Base-by-base conservation (phyloP, 352 stramenopile genomes). In the Phytopythium chamaehyphon region DNA sequence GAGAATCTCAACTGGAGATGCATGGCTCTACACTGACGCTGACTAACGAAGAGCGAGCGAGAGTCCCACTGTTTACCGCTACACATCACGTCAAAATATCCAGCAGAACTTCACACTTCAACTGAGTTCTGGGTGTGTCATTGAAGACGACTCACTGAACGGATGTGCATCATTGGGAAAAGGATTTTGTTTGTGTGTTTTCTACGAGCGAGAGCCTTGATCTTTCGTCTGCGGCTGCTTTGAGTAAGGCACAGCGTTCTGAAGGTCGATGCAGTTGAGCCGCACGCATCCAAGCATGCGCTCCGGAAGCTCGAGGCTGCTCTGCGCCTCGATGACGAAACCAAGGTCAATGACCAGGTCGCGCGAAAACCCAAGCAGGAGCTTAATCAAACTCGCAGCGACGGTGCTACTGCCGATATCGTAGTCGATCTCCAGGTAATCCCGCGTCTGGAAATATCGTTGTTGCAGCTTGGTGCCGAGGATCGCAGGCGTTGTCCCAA, bases 401-500 rank as follows among this genome's bases (percentile, higher is more conserved):
- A 94, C 83, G 0, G 62, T 87, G 36, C 75, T 90, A 59, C 79
- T 91, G 19, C 59, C 64, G 42, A 94, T 88, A 50, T 94, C 76
- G 58, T 91, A 92, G 57, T 91, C 83, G 3, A 82, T 63, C 40
- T 94, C 83, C 22, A 88, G 56, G 55, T 79, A 94, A 38, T 87
- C 65, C 31, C 66, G 71, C 46, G 77, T 76, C 33, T 73, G 75
- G 47, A 78, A 76, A 44, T 90, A 94, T n/a, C 77, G 71, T 59
- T 88, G 75, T 47, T 79, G 78, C 18, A 96, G 74, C 68, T 97
- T 97, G 26, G 83, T 95, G 21, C 89, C 90, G 28, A 97, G 66
- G 49, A 97, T 93, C 9, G 88, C 84, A 0, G 90, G 90, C 11
- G 91, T 97, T 8, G 83, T 93, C 22, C 86, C 88, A 1, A 97